phyloP scores from a whole-genome alignment of 495 filamentous ascomycete species.

The Penicillium coffeae region DNA sequence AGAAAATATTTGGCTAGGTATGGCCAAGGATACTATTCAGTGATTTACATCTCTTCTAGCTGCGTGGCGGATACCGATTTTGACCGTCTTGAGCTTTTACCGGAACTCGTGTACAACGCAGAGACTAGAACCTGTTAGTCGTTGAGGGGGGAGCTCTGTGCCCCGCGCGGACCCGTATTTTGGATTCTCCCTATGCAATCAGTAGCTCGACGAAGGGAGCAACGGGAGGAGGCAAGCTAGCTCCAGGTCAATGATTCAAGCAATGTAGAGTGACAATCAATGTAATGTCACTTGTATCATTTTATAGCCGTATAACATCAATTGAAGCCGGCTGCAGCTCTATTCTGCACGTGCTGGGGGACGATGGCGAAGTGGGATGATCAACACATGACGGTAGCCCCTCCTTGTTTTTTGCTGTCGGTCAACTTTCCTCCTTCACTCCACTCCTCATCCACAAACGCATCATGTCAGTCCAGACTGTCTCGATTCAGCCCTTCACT shows the following conservation, averaged over 20 bases:
- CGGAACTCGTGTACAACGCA: too few species aligned
- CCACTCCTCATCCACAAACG: constrained; percentile 3
- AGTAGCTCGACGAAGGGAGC: neutral
- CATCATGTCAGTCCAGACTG: constrained; percentile 69
- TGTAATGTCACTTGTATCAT: neutral
- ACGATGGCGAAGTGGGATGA: constrained; percentile 17
- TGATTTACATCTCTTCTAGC: neutral
- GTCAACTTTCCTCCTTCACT: constrained; percentile 19
- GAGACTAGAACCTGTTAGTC: neutral
- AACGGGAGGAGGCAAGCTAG: too few species aligned
- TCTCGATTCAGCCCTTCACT: constrained; percentile 72
- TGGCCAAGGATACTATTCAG: neutral
- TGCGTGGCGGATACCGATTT: neutral
- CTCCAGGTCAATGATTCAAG: neutral
- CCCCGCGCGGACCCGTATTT: neutral
- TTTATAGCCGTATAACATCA: neutral
- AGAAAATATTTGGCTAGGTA: constrained; percentile 31
- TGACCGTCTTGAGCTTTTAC: neutral
- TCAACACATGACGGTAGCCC: constrained; percentile 29
- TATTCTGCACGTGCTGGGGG: neutral
- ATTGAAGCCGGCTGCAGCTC: neutral
- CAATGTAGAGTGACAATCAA: neutral
- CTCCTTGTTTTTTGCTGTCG: constrained; percentile 21
- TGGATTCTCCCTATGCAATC: neutral
- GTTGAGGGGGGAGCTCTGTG: neutral